Evolutionary conservation across 202 grass and related monocot genomes (phyloP).

Genomic region (Cymbopogon flexuosus): DNA sequence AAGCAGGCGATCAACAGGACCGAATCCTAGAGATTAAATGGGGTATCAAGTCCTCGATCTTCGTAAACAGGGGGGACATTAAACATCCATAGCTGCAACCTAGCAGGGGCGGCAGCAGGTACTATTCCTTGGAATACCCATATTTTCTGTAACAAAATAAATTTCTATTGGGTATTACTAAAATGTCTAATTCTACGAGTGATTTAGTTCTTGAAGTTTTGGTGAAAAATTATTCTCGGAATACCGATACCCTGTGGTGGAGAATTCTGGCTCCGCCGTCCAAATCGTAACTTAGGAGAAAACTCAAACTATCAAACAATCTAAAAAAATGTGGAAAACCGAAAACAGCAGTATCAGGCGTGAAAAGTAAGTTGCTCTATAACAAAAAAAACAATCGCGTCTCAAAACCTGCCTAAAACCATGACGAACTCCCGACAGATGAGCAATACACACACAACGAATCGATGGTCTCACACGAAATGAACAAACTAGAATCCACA

Average conservation of each 20-base stretch:
- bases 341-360: not conserved
- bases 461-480: not conserved
- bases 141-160: not conserved
- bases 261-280: not conserved
- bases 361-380: not conserved
- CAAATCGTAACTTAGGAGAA: not conserved
- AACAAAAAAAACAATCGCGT: not conserved
- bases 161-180: not conserved
- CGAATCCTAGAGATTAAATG: slow-evolving; percentile 3
- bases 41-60: not conserved
- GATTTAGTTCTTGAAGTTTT: not conserved
- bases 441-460: not conserved
- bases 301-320: slow-evolving; percentile 8
- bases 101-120: not conserved
- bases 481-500: not conserved
- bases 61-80: not conserved
- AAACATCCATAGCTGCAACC: not conserved
- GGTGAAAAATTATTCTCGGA: not conserved
- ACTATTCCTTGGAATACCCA: not conserved
- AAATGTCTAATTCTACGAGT: not conserved
- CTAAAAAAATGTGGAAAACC: not conserved
- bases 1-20: not conserved
- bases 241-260: not conserved
- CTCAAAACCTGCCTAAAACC: slow-evolving; percentile 33
- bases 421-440: not conserved